Base-by-base conservation (phyloP, 768 basidiomycete genomes). In the Suillus weaverae region DNA sequence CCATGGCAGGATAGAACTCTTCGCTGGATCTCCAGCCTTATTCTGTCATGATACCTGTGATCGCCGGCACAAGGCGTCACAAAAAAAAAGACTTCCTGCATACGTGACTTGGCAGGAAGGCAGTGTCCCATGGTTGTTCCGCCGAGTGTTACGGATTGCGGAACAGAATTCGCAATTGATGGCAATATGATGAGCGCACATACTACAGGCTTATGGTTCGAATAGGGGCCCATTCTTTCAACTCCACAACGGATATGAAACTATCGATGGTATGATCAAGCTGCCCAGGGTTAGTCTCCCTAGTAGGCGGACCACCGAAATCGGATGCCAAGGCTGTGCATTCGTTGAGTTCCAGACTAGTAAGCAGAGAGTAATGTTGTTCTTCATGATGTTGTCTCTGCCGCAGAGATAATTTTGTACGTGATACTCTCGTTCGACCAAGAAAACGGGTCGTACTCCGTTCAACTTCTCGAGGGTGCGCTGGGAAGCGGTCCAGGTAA, bases 11-110 rank as follows among this genome's bases (percentile, higher is more conserved):
- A 68, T 72, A 54, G 78, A 85, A 60, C 69, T 72, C 63, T 41
- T 76, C 77, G 8, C 79, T 91, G 54, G 76, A 86, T 63, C 77
- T 85, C 5, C 76, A 77, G 26, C 78, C 83, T 14, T 93, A 90
- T 72, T 78, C 82, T 16, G 4, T 14, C 6, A 92, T 91, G 86
- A 77, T 92, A 44, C 78, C 90, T 22, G 79, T 94, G 43, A 84
- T 95, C 6, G 90, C 91, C 11, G 92, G 92, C 35, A 83, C 88
- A 8, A 84, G 82, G 88, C 91, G 16, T 91, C 91, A 8, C 92
- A 92, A 22, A 86, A 90, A 65, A 85, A 89, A 61, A 85, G 81
- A 39, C 90, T 91, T 65, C 87, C 86, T 38, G 68, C 77, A 13
- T 84, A 86, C 68, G 64, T 71, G 7, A 81, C 80, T 80, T 50